Evolutionary conservation across 768 basidiomycete genomes (phyloP), one percentile per base, ranked within the genome.

Genomic region (Xanthoconium stramineum): DNA sequence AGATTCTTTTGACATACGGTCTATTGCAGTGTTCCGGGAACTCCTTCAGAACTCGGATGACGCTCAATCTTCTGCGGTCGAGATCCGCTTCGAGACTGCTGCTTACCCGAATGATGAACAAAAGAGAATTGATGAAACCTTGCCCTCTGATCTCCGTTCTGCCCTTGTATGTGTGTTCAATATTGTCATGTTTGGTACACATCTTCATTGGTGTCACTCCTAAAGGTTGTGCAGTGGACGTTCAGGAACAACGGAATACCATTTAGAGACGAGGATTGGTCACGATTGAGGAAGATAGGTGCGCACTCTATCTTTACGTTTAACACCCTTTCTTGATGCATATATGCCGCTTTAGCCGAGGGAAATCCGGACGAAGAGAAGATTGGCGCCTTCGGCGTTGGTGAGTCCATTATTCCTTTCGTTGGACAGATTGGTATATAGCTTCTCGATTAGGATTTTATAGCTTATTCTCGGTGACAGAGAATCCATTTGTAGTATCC

Each of bases 11-110:
- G 2, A 24, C 24, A 24, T 24, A 24, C 24, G 4, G 24, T 24
- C 24, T 24, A 24, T 24, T 24, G 24, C 56, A 79, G 83, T 87
- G 39, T 85, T 85, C 57, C 73, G 95, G 49, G 96, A 98, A 70
- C 81, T 99, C 8, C 75, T 98, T 0, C 96, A 98, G 76, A 98
- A 99, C 68, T 94, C 94, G 30, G 94, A 97, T 69, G 95, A 97
- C 5, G 33, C 33, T 3, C 33, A 12, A 12, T 35, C 33, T 8
- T 35, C 78, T 51, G 74, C 79, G 14, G 91, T 87, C 5, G 88
- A 94, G 71, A 89, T 94, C 43, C 82, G 78, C 47, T 94, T 94
- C 58, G 83, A 91, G 65, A 91, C 90, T 5, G 75, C 82, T 63
- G 65, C 61, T 20, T 82, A 72, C 63, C 47, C 82, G 42, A 55